Conservation (phyloP, 345 rosid genomes). For the Brassica cretica region DNA sequence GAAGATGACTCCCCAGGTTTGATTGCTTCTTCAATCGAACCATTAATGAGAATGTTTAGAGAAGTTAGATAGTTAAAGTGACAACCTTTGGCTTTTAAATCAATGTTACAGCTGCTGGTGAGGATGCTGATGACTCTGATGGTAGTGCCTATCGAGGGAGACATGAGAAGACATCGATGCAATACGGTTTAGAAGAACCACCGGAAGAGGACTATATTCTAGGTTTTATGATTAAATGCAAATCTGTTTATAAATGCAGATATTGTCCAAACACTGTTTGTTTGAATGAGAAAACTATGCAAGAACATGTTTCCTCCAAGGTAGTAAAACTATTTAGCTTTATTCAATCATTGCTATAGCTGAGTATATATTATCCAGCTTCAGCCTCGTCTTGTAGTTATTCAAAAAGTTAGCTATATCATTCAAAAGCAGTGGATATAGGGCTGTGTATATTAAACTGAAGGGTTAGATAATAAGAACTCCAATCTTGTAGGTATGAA, state of each 20-base stretch:
- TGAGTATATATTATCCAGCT: too few relatives aligned
- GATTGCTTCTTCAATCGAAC: constrained; percentile 31
- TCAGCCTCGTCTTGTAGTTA: too few relatives aligned
- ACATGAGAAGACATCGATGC: constrained; percentile 23
- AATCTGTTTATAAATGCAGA: constrained; percentile 81
- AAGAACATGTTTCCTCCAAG: constrained; percentile 79
- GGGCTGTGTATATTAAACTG: not conserved
- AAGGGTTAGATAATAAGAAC: not conserved
- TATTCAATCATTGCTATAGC: too few relatives aligned
- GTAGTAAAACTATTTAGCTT: constrained; percentile 38
- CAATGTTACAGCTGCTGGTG: constrained; percentile 13
- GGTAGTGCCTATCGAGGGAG: constrained; percentile 37
- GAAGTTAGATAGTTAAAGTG: not conserved
- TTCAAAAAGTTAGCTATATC: too few relatives aligned
- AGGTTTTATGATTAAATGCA: constrained; percentile 59
- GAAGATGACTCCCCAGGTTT: constrained; percentile 59
- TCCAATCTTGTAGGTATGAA: not conserved
- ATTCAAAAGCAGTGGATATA: too few relatives aligned
- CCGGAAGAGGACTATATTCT: constrained; percentile 46
- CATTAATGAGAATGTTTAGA: not conserved
- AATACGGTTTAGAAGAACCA: constrained; percentile 23
- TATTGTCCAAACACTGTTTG: constrained; percentile 73
- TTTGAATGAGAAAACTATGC: constrained; percentile 63
- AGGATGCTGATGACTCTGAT: constrained; percentile 35
- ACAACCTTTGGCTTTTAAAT: not conserved